Conservation (phyloP, 2,329 filamentous ascomycete species). For the Colletotrichum musae region DNA sequence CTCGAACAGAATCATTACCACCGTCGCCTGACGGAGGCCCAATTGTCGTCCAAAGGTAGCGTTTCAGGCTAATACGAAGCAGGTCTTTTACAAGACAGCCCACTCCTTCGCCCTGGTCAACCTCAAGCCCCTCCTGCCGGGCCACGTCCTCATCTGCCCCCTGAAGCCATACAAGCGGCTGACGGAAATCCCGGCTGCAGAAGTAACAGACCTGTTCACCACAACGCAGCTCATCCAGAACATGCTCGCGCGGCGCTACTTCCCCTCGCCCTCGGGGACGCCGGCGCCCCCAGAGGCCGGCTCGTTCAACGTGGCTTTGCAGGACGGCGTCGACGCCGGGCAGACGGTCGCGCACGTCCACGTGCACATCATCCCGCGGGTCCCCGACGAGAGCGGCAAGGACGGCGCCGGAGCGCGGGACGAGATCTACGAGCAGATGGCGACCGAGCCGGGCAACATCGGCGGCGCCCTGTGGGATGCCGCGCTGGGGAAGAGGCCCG, state of each 20-base stretch:
- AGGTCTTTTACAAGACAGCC: constrained; percentile 90
- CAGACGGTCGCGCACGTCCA: constrained; percentile 97
- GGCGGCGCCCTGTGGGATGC: constrained; percentile 76
- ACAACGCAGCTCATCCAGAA: constrained; percentile 86
- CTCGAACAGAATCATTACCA: no score
- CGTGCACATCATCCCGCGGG: constrained; percentile 88
- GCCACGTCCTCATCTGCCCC: constrained; percentile 93
- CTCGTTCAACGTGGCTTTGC: constrained; percentile 93
- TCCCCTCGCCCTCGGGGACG: constrained; percentile 56
- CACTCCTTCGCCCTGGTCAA: constrained; percentile 93
- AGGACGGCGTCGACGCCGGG: constrained; percentile 90
- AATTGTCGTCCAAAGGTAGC: neutral
- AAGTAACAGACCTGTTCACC: constrained; percentile 87
- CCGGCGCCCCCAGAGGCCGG: constrained; percentile 70
- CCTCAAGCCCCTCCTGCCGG: constrained; percentile 92
- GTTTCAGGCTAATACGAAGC: constrained; percentile 24
- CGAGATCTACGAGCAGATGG: constrained; percentile 86
- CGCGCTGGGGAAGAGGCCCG: constrained; percentile 56
- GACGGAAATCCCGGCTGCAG: constrained; percentile 78
- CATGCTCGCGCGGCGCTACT: constrained; percentile 76
- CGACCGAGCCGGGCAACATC: constrained; percentile 88
- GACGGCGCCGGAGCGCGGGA: constrained; percentile 67
- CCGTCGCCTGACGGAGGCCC: no score
- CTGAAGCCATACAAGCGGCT: constrained; percentile 78
- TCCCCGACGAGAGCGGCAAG: constrained; percentile 66